Evolutionary conservation across 2,329 filamentous ascomycete species (phyloP).

Genomic region (Didymella pomorum): DNA sequence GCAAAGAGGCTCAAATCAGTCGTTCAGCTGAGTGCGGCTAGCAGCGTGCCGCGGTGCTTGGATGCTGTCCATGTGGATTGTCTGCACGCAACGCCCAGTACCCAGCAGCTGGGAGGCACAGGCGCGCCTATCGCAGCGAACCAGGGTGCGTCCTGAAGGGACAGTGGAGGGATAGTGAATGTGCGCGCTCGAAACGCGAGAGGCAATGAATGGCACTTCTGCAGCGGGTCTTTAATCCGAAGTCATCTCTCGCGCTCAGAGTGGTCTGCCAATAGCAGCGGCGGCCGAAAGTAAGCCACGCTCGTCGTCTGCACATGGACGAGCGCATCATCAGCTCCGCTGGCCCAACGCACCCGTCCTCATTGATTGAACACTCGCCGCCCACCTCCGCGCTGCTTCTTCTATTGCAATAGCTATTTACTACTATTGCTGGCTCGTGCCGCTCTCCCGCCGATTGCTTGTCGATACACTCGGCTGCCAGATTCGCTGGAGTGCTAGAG

Average conservation of each 20-base stretch:
- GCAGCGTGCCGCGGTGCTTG: constrained; percentile 1
- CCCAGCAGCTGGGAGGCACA: constrained; percentile 1
- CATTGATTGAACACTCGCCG: not conserved
- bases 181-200: constrained; percentile 3
- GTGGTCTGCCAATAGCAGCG: constrained; percentile 11
- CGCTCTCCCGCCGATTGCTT: constrained; percentile 13
- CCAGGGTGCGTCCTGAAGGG: not conserved
- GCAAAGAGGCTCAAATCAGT: constrained; percentile 7
- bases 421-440: constrained; percentile 15
- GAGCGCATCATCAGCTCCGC: constrained; percentile 10
- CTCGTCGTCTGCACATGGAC: not conserved
- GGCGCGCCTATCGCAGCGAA: constrained; percentile 8
- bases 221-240: constrained; percentile 10
- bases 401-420: not conserved
- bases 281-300: constrained; percentile 11
- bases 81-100: not conserved
- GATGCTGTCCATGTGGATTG: constrained; percentile 8
- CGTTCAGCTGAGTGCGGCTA: not conserved
- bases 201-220: constrained; percentile 2
- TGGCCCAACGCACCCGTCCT: constrained; percentile 4
- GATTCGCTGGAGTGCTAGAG: not conserved
- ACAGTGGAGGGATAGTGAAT: not conserved
- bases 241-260: constrained; percentile 9
- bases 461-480: constrained; percentile 14
- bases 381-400: not conserved